Evolutionary conservation across 495 filamentous ascomycete genomes (phyloP).

Genomic region (Aspergillus bertholletiae): DNA sequence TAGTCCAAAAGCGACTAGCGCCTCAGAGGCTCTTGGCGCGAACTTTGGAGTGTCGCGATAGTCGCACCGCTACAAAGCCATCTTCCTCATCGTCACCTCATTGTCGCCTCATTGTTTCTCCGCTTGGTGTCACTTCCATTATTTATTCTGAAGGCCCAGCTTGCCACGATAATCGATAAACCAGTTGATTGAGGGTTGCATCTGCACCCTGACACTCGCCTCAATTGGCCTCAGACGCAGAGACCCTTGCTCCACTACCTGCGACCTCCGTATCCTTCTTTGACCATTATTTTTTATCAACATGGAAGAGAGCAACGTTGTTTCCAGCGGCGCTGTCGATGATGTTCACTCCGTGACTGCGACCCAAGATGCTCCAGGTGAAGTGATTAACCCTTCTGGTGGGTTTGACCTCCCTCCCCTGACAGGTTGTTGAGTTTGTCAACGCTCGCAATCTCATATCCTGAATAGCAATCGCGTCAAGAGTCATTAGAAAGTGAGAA

Average conservation of each 20-base stretch:
- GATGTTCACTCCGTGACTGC: slow-evolving; percentile 25
- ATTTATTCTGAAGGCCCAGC: slow-evolving; percentile 5
- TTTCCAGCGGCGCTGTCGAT: slow-evolving; percentile 26
- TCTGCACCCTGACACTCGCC: slow-evolving; percentile 11
- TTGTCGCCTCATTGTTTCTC: background rate
- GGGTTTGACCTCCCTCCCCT: slow-evolving; percentile 9
- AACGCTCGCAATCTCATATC: slow-evolving; percentile 18
- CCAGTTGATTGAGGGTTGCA: slow-evolving; percentile 6
- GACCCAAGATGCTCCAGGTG: slow-evolving; percentile 26
- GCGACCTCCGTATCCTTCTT: slow-evolving; percentile 30
- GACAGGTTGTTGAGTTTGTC: slow-evolving; percentile 5
- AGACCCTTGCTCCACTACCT: slow-evolving; percentile 31
- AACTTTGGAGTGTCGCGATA: slow-evolving; percentile 20
- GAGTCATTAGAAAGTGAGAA: slow-evolving; percentile 24
- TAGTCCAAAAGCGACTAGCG: slow-evolving; percentile 10
- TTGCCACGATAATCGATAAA: slow-evolving; percentile 3
- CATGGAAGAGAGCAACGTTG: slow-evolving; percentile 37
- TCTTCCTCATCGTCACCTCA: slow-evolving; percentile 2
- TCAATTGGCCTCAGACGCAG: slow-evolving; percentile 13
- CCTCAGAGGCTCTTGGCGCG: slow-evolving; percentile 11
- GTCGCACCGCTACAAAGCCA: slow-evolving; percentile 9
- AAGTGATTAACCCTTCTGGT: slow-evolving; percentile 33
- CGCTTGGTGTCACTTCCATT: slow-evolving; percentile 2
- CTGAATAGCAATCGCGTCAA: slow-evolving; percentile 33
- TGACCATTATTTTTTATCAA: slow-evolving; percentile 15